Evolutionary conservation across 805 yeast genomes (phyloP), one percentile per base, ranked within the genome.

Genomic region (Ogataea henricii): DNA sequence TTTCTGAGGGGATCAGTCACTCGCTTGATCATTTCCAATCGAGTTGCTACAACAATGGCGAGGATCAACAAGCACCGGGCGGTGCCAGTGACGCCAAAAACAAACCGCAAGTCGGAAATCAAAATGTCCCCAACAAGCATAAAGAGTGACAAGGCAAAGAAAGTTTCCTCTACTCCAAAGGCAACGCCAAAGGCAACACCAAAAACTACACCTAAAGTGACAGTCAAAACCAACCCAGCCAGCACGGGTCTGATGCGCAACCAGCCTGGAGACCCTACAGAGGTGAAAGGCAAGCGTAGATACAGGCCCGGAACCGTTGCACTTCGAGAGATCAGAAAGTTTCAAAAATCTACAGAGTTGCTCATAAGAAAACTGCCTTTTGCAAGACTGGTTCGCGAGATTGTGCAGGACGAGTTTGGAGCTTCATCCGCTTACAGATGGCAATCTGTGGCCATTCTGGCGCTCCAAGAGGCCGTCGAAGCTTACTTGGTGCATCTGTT

Each of bases 381-480:
- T 71, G 88, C 92, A 1, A 70, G 92, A 51, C 68, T 87, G 20
- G 89, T 87, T 7, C 78, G 85, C 51, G 94, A 87, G 56, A 83
- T 87, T 3, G 85, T 89, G 0, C 82, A 82, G 43, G 78, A 76
- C 49, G 80, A 73, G 51, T 70, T 76, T 29, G 83, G 84, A 18
- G 79, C 78, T 40, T 25, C 33, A 13, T 77, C 79, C 43, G 82
- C 81, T 2, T 71, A 83, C 40, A 76, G 87, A 59, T 87, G 95
- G 95, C 92, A 87, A 57, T 78, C 86, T 20, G 79, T 84, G 62
- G 94, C 92, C 1, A 74, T 87, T 12, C 59, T 86, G 64, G 92
- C 92, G 3, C 67, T 87, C 27, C 95, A 87, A 60, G 95, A 87
- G 60, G 92, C 92, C 1, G 76, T 87, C 41, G 95, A 87, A 45